Evolutionary conservation across 805 yeast species (phyloP), one percentile per base, ranked within the genome.

Genomic region (Nakazawaea pomicola): DNA sequence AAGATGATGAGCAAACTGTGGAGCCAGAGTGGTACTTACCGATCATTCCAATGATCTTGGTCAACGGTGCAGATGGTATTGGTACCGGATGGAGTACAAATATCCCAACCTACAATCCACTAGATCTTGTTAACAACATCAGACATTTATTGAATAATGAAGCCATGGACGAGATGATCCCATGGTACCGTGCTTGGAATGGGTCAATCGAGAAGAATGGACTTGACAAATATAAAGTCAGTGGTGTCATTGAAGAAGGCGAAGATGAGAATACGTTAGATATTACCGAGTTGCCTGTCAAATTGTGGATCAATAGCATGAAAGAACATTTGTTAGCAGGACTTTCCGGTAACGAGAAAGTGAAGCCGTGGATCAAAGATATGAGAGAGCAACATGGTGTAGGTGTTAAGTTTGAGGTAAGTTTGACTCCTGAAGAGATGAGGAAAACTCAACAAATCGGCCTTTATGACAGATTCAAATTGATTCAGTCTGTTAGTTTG

Each of bases 81-180:
- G 99, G 99, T 47, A 90, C 99, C 35, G 99, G 99, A 50, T 93
- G 98, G 97, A 86, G 96, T 49, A 89, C 98, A 1, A 79, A 77
- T 46, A 83, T 93, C 48, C 99, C 99, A 1, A 79, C 86, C 30
- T 91, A 76, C 64, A 89, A 93, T 57, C 99, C 99, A 0, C 53
- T 60, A 11, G 98, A 91, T 56, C 68, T 93, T 46, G 88, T 88
- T 19, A 65, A 62, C 2, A 93, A 93, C 52, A 66, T 93, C 24
- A 76, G 78, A 45, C 76, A 75, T 30, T 56, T 93, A 52, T 80
- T 93, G 88, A 67, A 70, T 15, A 84, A 78, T 8, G 83, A 87
- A 53, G 84, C 78, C 27, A 57, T 78, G 62, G 71, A 65, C 21
- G 85, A 82, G 29, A 78, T 93, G 88, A 58, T 65, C 8, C 99